phyloP scores from a whole-genome alignment of 495 filamentous ascomycete genomes.

The Bathelium albidoporum region DNA sequence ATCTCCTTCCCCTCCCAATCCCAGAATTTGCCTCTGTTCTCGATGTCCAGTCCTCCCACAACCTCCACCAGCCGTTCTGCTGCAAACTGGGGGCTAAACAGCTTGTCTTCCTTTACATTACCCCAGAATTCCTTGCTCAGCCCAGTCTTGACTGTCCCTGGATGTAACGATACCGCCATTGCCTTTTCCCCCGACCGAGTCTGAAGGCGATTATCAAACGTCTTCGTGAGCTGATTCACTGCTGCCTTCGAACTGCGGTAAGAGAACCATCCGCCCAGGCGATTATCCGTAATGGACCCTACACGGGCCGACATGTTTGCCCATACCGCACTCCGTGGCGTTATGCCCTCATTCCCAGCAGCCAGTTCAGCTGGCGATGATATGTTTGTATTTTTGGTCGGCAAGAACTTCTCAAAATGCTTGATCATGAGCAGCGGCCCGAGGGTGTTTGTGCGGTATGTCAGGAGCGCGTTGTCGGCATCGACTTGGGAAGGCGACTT shows the following conservation, averaged over 20 bases:
- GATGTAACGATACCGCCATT: slow-evolving; percentile 63
- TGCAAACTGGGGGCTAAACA: slow-evolving; percentile 53
- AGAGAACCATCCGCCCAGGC: slow-evolving; percentile 35
- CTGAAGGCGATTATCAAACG: slow-evolving; percentile 58
- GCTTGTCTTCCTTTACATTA: slow-evolving; percentile 44
- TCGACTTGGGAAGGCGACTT: slow-evolving; percentile 57
- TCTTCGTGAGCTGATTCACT: slow-evolving; percentile 59
- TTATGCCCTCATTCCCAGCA: slow-evolving; percentile 5
- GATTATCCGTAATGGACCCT: slow-evolving; percentile 54
- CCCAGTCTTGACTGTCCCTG: slow-evolving; percentile 70
- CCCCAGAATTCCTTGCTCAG: slow-evolving; percentile 65
- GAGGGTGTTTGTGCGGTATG: slow-evolving; percentile 58
- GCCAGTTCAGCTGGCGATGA: slow-evolving; percentile 9
- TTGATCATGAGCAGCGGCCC: slow-evolving; percentile 69
- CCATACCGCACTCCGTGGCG: slow-evolving; percentile 45
- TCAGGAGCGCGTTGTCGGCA: slow-evolving; percentile 44
- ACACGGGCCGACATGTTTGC: slow-evolving; percentile 67
- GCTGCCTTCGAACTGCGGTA: slow-evolving; percentile 38
- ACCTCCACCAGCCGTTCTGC: slow-evolving; percentile 51
- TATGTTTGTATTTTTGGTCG: slow-evolving; percentile 33
- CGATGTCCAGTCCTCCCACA: slow-evolving; percentile 35
- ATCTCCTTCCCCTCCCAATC: slow-evolving; percentile 70
- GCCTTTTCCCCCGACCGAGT: slow-evolving; percentile 46
- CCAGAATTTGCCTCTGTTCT: slow-evolving; percentile 59
- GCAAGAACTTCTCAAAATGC: slow-evolving; percentile 58